These are phyloP conservation scores for Codiaeum variegatum DNA, from an alignment of 441 rosid species.

Conservation along the genomic window DNA sequence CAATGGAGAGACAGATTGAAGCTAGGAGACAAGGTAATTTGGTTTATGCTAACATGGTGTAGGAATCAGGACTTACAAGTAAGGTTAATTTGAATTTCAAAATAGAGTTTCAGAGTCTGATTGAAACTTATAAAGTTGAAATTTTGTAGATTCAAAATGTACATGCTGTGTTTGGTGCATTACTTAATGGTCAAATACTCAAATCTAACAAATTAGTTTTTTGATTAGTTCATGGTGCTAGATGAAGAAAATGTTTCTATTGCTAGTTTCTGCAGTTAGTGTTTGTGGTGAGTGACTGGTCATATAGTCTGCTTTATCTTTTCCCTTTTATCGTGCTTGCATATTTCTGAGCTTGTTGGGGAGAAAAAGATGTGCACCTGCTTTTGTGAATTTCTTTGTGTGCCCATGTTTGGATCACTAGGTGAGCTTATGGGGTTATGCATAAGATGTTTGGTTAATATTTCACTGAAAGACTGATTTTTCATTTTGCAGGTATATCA, in stretches of 20 bases:
- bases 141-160: background rate
- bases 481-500: slow-evolving; percentile 35
- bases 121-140: background rate
- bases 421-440: background rate
- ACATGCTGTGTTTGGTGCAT: background rate
- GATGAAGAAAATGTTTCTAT: background rate
- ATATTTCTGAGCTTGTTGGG: background rate
- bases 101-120: background rate
- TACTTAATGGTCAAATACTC: background rate
- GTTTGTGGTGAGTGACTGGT: background rate
- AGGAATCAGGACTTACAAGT: background rate
- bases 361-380: slow-evolving; percentile 1
- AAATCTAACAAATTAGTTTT: background rate
- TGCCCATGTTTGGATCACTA: background rate
- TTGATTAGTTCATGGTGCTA: background rate
- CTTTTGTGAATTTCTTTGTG: background rate
- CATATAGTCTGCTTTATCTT: background rate
- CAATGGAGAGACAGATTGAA: slow-evolving; percentile 40
- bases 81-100: background rate
- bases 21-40: slow-evolving; percentile 39
- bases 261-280: background rate
- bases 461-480: background rate
- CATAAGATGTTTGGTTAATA: background rate
- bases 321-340: background rate
- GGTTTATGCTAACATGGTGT: background rate